These are phyloP conservation scores for Fraxinus albicans DNA, from an alignment of 305 asterid species.

Conservation along the genomic window DNA sequence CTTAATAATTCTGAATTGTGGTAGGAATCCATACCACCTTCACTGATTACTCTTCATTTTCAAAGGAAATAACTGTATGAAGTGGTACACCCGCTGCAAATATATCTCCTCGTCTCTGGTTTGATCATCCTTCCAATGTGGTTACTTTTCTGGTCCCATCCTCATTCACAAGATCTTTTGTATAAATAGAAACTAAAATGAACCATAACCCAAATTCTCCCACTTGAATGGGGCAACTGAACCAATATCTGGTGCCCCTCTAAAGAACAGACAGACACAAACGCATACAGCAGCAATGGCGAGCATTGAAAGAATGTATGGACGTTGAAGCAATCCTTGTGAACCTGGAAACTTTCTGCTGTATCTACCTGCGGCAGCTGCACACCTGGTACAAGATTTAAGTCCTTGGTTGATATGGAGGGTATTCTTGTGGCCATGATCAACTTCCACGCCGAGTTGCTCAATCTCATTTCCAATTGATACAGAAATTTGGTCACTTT, in stretches of 20 bases:
- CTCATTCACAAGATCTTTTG: neutral
- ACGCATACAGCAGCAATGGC: conserved; percentile 84
- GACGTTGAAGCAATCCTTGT: conserved; percentile 64
- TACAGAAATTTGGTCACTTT: conserved; percentile 50
- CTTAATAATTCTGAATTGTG: neutral
- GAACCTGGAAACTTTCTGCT: conserved; percentile 40
- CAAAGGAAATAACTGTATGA: neutral
- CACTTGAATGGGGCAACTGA: conserved; percentile 62
- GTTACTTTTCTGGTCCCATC: conserved; percentile 5
- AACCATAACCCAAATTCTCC: conserved; percentile 68
- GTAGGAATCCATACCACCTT: neutral
- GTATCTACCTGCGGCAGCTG: conserved; percentile 44
- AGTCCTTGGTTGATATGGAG: conserved; percentile 19
- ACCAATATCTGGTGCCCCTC: conserved; percentile 67
- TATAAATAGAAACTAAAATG: conserved; percentile 28
- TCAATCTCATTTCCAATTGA: conserved; percentile 44
- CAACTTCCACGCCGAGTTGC: conserved; percentile 26
- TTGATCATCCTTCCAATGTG: conserved; percentile 5
- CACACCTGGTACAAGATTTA: conserved; percentile 68
- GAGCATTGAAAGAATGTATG: conserved; percentile 75
- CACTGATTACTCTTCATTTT: neutral
- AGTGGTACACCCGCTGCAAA: neutral
- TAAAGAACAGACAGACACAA: conserved; percentile 68
- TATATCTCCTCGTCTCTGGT: neutral
- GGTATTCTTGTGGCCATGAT: conserved; percentile 19